Conservation (phyloP, 495 filamentous ascomycete genomes). For the Apodospora peruviana region DNA sequence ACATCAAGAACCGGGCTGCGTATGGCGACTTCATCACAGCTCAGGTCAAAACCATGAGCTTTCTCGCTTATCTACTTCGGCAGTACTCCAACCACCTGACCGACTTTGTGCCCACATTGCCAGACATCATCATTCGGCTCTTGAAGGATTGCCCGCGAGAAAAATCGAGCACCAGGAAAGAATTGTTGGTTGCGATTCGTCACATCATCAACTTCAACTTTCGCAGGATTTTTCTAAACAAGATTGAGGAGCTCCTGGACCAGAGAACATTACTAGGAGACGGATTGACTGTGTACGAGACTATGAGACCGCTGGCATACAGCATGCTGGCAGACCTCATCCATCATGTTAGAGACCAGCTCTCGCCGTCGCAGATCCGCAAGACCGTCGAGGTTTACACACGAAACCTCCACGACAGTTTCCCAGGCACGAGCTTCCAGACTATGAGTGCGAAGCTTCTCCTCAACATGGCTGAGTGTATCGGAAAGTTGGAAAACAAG, state of each 20-base stretch:
- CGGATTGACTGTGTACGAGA: conserved; percentile 92
- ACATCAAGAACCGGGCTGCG: conserved; percentile 88
- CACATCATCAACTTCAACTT: conserved; percentile 99
- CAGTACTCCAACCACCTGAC: conserved; percentile 81
- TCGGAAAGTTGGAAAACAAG: conserved; percentile 85
- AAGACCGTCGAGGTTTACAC: conserved; percentile 96
- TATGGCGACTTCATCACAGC: conserved; percentile 98
- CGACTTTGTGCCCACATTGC: conserved; percentile 84
- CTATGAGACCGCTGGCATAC: conserved; percentile 91
- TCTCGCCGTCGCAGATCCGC: conserved; percentile 82
- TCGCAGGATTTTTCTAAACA: conserved; percentile 85
- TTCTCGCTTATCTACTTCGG: conserved; percentile 87
- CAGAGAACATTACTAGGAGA: conserved; percentile 92
- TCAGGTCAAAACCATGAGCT: conserved; percentile 99
- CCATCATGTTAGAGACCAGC: conserved; percentile 86
- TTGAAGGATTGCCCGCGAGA: conserved; percentile 91
- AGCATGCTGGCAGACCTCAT: conserved; percentile 98
- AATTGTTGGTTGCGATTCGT: conserved; percentile 90
- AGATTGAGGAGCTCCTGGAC: conserved; percentile 93
- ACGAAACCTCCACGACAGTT: conserved; percentile 89
- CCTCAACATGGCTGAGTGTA: conserved; percentile 95
- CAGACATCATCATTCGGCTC: conserved; percentile 85
- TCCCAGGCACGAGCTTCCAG: conserved; percentile 97
- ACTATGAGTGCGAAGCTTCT: conserved; percentile 98
- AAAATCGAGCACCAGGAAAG: conserved; percentile 88